These are phyloP conservation scores for Termitomyces bulborhizus DNA, from an alignment of 768 basidiomycete genomes.

Conservation along the genomic window DNA sequence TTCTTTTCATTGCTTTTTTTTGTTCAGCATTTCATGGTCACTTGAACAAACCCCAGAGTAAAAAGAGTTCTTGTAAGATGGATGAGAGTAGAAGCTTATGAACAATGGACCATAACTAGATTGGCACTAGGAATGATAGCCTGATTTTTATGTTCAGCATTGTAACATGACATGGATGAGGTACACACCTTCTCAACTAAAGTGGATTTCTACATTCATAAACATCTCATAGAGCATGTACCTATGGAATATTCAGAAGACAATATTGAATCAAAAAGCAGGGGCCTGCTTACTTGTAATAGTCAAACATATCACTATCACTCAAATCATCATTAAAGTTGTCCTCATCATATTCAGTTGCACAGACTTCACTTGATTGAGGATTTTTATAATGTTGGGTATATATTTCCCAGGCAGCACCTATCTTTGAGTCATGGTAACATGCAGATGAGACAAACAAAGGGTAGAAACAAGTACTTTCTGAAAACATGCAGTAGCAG, in stretches of 20 bases:
- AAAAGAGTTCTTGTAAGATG: not conserved
- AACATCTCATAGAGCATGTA: no score
- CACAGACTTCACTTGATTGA: constrained; percentile 18
- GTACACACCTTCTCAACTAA: constrained; percentile 22
- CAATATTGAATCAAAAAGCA: no score
- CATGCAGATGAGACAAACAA: no score
- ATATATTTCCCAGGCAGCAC: no score
- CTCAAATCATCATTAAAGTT: no score
- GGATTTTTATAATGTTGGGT: no score
- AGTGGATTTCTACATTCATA: constrained; percentile 17
- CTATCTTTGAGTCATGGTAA: no score
- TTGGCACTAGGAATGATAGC: constrained; percentile 22
- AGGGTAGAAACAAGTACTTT: no score
- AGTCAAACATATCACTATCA: no score
- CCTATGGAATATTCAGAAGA: no score
- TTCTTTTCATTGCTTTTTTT: constrained; percentile 14
- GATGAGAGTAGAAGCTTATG: constrained; percentile 1
- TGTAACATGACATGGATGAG: not conserved
- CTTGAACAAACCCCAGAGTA: constrained; percentile 3
- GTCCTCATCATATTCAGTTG: no score
- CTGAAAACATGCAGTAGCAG: constrained; percentile 28
- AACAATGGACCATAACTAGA: not conserved
- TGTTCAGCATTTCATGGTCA: not conserved
- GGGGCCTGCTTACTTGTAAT: no score
- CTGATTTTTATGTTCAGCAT: constrained; percentile 12